Evolutionary conservation across 1,139 yeast species (phyloP).

Genomic region (Yamadazyma trypodendri): DNA sequence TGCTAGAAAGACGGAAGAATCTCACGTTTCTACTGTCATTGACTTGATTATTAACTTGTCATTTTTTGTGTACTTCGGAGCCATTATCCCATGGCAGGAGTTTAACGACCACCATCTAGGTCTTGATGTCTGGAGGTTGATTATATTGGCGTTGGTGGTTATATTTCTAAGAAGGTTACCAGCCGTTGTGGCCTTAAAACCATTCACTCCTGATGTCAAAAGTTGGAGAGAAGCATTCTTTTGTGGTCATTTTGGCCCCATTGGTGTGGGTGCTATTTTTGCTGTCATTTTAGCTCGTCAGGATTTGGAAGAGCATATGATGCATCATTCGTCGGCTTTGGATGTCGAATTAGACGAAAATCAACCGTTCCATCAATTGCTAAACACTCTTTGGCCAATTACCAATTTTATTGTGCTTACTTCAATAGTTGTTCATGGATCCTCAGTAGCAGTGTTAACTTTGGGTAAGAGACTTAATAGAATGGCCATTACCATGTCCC

Average conservation of each 20-base stretch:
- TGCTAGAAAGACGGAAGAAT: constrained; percentile 81
- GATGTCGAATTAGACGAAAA: constrained; percentile 50
- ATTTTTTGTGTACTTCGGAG: constrained; percentile 90
- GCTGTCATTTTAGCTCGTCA: constrained; percentile 83
- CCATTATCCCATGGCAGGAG: constrained; percentile 89
- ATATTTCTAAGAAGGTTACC: constrained; percentile 86
- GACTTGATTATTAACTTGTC: constrained; percentile 82
- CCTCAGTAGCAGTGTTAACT: constrained; percentile 91
- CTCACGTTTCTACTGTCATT: constrained; percentile 90
- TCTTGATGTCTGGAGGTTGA: constrained; percentile 78
- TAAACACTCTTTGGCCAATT: constrained; percentile 86
- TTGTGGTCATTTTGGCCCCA: constrained; percentile 98
- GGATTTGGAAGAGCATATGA: constrained; percentile 61
- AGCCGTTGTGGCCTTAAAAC: constrained; percentile 74
- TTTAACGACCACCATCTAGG: constrained; percentile 71
- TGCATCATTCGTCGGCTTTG: constrained; percentile 17
- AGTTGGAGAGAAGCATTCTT: constrained; percentile 95
- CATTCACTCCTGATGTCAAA: constrained; percentile 85
- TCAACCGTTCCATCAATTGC: constrained; percentile 63
- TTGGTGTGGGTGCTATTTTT: constrained; percentile 96
- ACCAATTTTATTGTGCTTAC: constrained; percentile 81
- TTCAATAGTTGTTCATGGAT: constrained; percentile 92
- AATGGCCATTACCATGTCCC: constrained; percentile 90
- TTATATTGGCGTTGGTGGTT: constrained; percentile 77
- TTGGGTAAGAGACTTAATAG: constrained; percentile 87